A percentile compares a stretch with the other conserved stretches of the same genome.
Evolutionary conservation across 345 rosid genomes (phyloP).

Genomic region (Ceriops zippeliana): DNA sequence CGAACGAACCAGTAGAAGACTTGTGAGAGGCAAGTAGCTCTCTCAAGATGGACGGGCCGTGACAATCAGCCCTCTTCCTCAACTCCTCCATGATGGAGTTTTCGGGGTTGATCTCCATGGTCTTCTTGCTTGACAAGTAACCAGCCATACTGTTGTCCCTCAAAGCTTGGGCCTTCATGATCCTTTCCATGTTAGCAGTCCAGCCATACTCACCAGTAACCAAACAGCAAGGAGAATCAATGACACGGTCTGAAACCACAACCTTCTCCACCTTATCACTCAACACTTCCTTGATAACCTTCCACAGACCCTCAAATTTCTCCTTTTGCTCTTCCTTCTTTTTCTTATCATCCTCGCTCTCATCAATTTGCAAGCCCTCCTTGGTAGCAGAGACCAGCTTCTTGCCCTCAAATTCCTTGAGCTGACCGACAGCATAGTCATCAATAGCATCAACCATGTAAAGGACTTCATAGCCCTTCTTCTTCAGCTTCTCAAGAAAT

Average conservation of each 20-base stretch:
- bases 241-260: conserved; percentile 76
- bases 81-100: conserved; percentile 87
- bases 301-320: conserved; percentile 80
- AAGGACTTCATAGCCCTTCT: conserved; percentile 79
- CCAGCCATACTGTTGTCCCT: conserved; percentile 86
- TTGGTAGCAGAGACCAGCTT: conserved; percentile 26
- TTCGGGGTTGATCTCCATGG: conserved; percentile 85
- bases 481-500: conserved; percentile 87
- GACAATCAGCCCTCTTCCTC: conserved; percentile 77
- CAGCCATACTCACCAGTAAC: conserved; percentile 83
- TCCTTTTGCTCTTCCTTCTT: conserved; percentile 58
- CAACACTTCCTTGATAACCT: conserved; percentile 76
- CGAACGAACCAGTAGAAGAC: no score
- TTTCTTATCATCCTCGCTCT: conserved; percentile 74
- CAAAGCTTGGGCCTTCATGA: conserved; percentile 86
- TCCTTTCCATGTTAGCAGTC: conserved; percentile 93
- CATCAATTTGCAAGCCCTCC: conserved; percentile 77
- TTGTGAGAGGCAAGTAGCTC: no score
- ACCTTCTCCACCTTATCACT: conserved; percentile 85
- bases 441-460: conserved; percentile 89
- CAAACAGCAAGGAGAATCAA: conserved; percentile 84
- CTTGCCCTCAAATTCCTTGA: conserved; percentile 84
- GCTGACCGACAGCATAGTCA: conserved; percentile 79
- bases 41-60: no score
- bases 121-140: conserved; percentile 85